Evolutionary conservation across 805 yeast species (phyloP).

Genomic region (Candida peoriensis): DNA sequence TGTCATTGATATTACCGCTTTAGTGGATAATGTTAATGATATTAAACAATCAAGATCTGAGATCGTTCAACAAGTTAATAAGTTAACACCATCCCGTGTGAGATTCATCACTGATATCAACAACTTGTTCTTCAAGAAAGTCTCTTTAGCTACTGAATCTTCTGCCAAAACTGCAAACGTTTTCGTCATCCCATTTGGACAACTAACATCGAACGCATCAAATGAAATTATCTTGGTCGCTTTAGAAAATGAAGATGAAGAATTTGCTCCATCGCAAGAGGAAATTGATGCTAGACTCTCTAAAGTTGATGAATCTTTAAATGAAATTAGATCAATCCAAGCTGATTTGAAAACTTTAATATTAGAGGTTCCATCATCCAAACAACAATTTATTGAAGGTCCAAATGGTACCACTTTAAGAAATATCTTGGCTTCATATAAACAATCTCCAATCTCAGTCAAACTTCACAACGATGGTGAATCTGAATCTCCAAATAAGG

Average conservation of each 20-base stretch:
- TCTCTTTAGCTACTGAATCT: conserved; percentile 36
- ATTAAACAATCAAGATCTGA: conserved; percentile 63
- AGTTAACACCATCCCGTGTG: conserved; percentile 62
- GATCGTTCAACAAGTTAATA: conserved; percentile 69
- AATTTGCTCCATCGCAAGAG: conserved; percentile 64
- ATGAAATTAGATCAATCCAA: conserved; percentile 54
- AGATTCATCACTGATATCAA: conserved; percentile 60
- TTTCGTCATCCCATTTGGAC: conserved; percentile 54
- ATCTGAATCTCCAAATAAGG: conserved; percentile 43
- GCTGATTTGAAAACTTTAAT: conserved; percentile 44
- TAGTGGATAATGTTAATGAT: conserved; percentile 40
- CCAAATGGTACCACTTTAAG: conserved; percentile 56
- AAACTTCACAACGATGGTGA: conserved; percentile 37
- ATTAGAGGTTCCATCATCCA: conserved; percentile 45
- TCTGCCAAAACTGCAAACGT: conserved; percentile 43
- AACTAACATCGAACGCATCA: conserved; percentile 37
- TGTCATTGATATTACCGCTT: conserved; percentile 57
- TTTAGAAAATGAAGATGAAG: conserved; percentile 43
- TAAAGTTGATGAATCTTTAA: conserved; percentile 49
- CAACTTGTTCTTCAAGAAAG: conserved; percentile 46
- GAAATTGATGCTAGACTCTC: conserved; percentile 54
- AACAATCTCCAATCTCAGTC: conserved; percentile 34
- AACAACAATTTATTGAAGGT: conserved; percentile 58
- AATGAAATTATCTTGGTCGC: conserved; percentile 51
- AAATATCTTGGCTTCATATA: conserved; percentile 28